Base-by-base conservation (phyloP, 2,329 filamentous ascomycete genomes). In the Epichloe festucae region DNA sequence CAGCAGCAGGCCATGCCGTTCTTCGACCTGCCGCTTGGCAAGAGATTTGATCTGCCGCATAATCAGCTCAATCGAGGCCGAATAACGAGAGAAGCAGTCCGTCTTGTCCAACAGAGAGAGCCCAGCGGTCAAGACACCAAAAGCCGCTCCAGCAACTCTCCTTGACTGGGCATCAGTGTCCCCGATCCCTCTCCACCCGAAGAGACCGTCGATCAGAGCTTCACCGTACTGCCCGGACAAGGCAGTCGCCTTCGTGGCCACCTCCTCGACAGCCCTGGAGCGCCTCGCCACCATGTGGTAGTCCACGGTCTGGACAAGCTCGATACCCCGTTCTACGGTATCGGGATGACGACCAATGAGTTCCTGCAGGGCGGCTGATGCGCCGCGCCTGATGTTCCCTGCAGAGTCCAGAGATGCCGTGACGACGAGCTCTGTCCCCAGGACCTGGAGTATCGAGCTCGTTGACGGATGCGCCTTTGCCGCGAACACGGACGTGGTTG, bases 261-360 rank as follows among this genome's bases (percentile, higher is more conserved):
- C 88, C 46, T 90, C 80, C 41, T 82, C 76, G 60, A 95, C 84
- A 3, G 90, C 91, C 57, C 87, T 79, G 15, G 86, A 84, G 23
- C 91, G 79, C n/a, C 94, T 76, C 3, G 93, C 91, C 19, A 98
- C 89, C 39, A 88, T 81, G 64, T 95, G 89, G 62, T 96, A 98
- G 63, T 98, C 93, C 1, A 97, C 87, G 2, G 80, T 78, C 63
- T 97, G 93, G 0, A 97, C 89, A 2, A 97, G 75, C 42, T 81
- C 69, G 52, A 98, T 97, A 0, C 91, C 93, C 60, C 89, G 74
- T 15, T 77, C 73, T 36, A 97, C 81, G 0, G 79, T 89, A 60
- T 96, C 84, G 0, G 93, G 91, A 67, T 98, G 91, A 10, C 93
- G 82, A 11, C 93, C 93, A 53, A 97, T 85, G 14, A 98, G 75